Base-by-base conservation (phyloP, 176 grass and related monocot genomes). In the Coix lacrymajobi region DNA sequence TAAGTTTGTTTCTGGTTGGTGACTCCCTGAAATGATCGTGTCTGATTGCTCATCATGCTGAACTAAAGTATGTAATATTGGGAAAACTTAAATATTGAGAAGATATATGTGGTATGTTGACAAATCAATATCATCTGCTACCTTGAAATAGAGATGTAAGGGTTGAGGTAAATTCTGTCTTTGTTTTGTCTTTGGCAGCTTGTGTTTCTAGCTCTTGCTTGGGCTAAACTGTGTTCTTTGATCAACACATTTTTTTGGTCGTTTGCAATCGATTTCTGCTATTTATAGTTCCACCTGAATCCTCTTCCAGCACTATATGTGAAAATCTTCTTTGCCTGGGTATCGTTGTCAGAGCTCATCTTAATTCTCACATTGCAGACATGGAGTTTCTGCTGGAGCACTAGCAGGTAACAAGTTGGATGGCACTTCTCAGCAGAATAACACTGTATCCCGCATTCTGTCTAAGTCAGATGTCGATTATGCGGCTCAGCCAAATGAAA, bases 401-500 rank as follows among this genome's bases (percentile, higher is more conserved):
- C 69, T 77, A 86, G 77, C 78, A 85, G 86, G 84, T 84, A 90
- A 74, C 82, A 94, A 90, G 87, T 81, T 83, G 28, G 94, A 94
- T 70, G 57, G 60, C n/a, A 81, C 58, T 87, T 85, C 81, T 85
- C 85, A 91, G 81, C 91, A 75, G 69, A 90, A 77, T 74, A 90
- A 64, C 41, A 67, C 22, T 88, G 85, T 51, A 46, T 79, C 84
- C 41, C 84, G 84, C 71, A 81, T 63, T 37, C 70, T 82, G 67
- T 83, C 83, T 66, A 90, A 86, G 86, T 41, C 62, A 39, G 89
- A 97, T 66, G 85, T 66, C 8, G 86, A 83, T 32, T 78, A 73
- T 75, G 41, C 81, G 77, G 68, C 60, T 87, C 62, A 86, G 26
- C 56, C 89, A 83, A 92, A 84, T 79, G 91, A 97, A 76, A 94